Evolutionary conservation across 2,329 filamentous ascomycete genomes (phyloP).

Genomic region (Elsinoe arachidis): DNA sequence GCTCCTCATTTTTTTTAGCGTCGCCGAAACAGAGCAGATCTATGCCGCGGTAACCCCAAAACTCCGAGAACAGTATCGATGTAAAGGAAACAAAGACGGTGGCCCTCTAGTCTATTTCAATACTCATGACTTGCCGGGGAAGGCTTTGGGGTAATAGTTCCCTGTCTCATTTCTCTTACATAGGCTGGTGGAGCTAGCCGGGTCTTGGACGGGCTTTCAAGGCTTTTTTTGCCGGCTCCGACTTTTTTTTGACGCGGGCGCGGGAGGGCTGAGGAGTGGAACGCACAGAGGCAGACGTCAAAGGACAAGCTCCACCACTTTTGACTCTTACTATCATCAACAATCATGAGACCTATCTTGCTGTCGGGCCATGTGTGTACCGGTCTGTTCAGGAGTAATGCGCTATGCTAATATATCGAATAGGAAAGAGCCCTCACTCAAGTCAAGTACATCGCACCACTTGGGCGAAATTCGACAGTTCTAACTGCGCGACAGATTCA

Average conservation of each 20-base stretch:
- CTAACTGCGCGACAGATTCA: constrained; percentile 52
- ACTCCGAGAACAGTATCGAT: not conserved
- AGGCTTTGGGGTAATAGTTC: constrained; percentile 5
- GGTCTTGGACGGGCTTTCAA: not conserved
- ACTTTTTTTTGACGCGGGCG: not conserved
- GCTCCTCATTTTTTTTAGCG: constrained; percentile 3
- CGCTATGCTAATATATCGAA: constrained; percentile 20
- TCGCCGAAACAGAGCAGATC: constrained; percentile 5
- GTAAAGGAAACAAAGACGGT: not conserved
- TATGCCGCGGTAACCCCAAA: constrained; percentile 7
- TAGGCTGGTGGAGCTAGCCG: constrained; percentile 7
- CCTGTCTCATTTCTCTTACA: constrained; percentile 12
- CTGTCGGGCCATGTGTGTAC: constrained; percentile 75
- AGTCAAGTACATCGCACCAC: constrained; percentile 57
- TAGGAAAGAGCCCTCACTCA: constrained; percentile 89
- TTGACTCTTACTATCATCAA: constrained; percentile 13
- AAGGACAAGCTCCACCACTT: constrained; percentile 1
- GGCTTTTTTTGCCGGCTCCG: constrained; percentile 4
- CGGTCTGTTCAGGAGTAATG: not conserved
- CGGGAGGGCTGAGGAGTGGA: not conserved
- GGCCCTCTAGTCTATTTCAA: constrained; percentile 5
- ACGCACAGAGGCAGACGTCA: constrained; percentile 9
- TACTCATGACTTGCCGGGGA: not conserved
- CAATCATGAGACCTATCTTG: constrained; percentile 88
- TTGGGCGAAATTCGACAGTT: constrained; percentile 9